Conservation (phyloP, 805 yeast species). For the Candida silvicultrix region DNA sequence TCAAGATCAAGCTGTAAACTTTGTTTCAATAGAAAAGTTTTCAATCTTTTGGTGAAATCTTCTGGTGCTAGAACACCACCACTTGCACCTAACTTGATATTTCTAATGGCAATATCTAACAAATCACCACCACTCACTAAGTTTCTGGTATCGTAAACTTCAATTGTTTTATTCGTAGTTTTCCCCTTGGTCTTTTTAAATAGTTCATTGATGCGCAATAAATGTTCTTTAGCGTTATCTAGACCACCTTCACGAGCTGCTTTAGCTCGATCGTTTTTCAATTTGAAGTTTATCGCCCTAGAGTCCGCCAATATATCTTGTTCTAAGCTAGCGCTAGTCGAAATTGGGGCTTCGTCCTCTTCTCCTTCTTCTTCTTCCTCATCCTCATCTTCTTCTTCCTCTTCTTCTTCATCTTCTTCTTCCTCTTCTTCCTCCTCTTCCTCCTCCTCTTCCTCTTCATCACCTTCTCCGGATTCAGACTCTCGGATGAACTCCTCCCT, state of each 20-base stretch:
- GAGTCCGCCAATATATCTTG: constrained; percentile 26
- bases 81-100: constrained; percentile 50
- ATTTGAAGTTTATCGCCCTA: constrained; percentile 23
- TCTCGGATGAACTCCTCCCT: no score
- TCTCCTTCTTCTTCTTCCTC: constrained; percentile 3
- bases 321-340: constrained; percentile 8
- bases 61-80: constrained; percentile 43
- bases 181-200: constrained; percentile 36
- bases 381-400: constrained; percentile 5
- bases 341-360: not conserved
- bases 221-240: constrained; percentile 35
- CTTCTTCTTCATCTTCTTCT: constrained; percentile 7
- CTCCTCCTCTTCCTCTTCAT: constrained; percentile 5
- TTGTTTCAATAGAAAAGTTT: constrained; percentile 27
- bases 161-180: constrained; percentile 30
- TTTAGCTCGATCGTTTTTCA: constrained; percentile 36
- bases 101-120: constrained; percentile 58
- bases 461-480: constrained; percentile 5
- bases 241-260: constrained; percentile 57
- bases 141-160: constrained; percentile 63
- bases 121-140: constrained; percentile 53
- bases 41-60: constrained; percentile 37
- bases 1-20: constrained; percentile 23
- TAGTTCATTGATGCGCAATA: constrained; percentile 39
- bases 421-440: constrained; percentile 9